Evolutionary conservation across 495 filamentous ascomycete genomes (phyloP).

Genomic region (Cryomyces minteri): DNA sequence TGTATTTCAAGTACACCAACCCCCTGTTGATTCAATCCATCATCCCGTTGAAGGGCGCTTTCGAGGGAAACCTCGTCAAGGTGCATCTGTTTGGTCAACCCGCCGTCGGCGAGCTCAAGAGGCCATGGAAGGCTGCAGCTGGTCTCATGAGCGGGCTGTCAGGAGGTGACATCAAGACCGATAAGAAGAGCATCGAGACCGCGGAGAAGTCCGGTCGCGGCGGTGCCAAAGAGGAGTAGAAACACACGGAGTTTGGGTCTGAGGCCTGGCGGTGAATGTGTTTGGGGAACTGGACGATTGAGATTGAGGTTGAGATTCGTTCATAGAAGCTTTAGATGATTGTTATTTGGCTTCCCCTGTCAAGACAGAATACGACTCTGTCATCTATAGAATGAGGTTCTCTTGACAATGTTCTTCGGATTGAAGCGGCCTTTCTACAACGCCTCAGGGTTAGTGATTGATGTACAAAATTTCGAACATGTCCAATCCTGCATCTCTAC

Average conservation of each 20-base stretch:
- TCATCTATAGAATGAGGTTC: too few relatives aligned
- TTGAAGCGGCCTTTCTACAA: too few relatives aligned
- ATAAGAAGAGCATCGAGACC: constrained; percentile 73
- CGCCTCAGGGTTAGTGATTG: too few relatives aligned
- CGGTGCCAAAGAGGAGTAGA: constrained; percentile 24
- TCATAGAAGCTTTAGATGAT: too few relatives aligned
- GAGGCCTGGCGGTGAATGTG: background rate
- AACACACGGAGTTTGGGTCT: background rate
- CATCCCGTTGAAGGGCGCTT: constrained; percentile 86
- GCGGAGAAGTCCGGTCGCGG: constrained; percentile 22
- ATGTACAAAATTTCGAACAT: too few relatives aligned
- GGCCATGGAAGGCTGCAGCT: constrained; percentile 70
- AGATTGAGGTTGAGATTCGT: too few relatives aligned
- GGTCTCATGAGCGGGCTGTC: constrained; percentile 61
- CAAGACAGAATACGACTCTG: too few relatives aligned
- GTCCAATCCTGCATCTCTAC: too few relatives aligned
- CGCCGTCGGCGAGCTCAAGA: constrained; percentile 79
- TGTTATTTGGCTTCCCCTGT: too few relatives aligned
- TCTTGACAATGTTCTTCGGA: too few relatives aligned
- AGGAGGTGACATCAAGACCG: constrained; percentile 59
- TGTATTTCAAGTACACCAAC: constrained; percentile 99
- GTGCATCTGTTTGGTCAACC: constrained; percentile 83
- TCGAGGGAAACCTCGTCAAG: constrained; percentile 90
- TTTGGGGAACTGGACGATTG: too few relatives aligned
- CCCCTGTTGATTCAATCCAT: constrained; percentile 96